phyloP scores from a whole-genome alignment of 2,329 filamentous ascomycete genomes.

The Alternaria arbusti region DNA sequence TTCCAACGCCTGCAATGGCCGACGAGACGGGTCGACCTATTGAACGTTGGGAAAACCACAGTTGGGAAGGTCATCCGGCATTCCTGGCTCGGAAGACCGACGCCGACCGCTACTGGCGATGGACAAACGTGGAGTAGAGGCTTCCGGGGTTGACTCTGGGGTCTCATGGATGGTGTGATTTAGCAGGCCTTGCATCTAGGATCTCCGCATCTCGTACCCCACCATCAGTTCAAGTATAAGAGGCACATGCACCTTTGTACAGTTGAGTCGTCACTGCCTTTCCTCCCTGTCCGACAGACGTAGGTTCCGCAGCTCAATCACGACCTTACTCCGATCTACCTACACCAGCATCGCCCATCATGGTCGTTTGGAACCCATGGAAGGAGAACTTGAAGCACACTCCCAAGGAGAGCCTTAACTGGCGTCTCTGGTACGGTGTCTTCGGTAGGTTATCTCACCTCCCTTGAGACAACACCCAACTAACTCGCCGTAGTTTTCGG shows the following conservation, averaged over 20 bases:
- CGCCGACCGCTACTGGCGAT: background rate
- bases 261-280: background rate
- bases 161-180: background rate
- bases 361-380: conserved; percentile 43
- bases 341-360: conserved; percentile 23
- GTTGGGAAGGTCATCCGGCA: conserved; percentile 7
- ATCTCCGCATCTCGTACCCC: conserved; percentile 11
- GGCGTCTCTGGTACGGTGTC: conserved; percentile 79
- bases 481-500: conserved; percentile 59
- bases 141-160: conserved; percentile 4
- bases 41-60: background rate
- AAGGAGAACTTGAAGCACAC: conserved; percentile 64
- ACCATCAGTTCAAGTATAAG: conserved; percentile 8
- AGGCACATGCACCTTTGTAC: background rate
- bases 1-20: conserved; percentile 3
- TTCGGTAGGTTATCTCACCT: conserved; percentile 47
- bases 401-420: conserved; percentile 75
- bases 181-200: background rate
- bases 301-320: conserved; percentile 1
- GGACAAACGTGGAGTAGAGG: conserved; percentile 5
- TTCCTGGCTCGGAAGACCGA: background rate
- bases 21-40: background rate
- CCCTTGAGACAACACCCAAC: background rate
- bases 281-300: conserved; percentile 3
- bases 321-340: background rate